Percentiles rank a stretch among this genome's conserved stretches.
Conservation (phyloP, 805 yeast species). For the Blastobotrys mokoenaii region DNA sequence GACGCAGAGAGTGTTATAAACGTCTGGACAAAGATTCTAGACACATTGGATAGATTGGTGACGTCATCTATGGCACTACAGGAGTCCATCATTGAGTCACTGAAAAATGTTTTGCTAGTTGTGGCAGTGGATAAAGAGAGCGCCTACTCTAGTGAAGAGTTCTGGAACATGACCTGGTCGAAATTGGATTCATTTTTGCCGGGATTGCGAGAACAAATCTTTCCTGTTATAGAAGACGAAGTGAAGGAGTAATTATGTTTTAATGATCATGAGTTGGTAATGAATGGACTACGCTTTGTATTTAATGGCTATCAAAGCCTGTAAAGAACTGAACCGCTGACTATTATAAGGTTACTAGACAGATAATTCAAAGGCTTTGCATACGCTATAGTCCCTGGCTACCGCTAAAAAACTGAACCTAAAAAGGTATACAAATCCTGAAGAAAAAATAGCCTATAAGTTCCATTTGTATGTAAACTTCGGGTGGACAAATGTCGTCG, state of each 20-base stretch:
- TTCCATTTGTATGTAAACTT: too few species aligned
- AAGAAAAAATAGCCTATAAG: too few species aligned
- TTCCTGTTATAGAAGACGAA: slow-evolving; percentile 2
- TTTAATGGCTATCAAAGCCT: too few species aligned
- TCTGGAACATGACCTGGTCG: slow-evolving; percentile 32
- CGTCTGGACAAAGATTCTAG: slow-evolving; percentile 30
- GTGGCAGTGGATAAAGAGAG: slow-evolving; percentile 12
- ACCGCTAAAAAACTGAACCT: too few species aligned
- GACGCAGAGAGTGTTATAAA: slow-evolving; percentile 8
- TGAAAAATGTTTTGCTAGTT: slow-evolving; percentile 35
- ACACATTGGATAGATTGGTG: slow-evolving; percentile 32
- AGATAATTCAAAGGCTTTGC: too few species aligned
- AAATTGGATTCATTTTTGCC: slow-evolving; percentile 32
- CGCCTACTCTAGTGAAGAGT: slow-evolving; percentile 21
- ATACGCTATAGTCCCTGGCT: too few species aligned
- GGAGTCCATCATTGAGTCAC: slow-evolving; percentile 33
- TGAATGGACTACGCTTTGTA: too few species aligned
- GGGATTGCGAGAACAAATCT: slow-evolving; percentile 21
- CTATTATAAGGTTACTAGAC: too few species aligned
- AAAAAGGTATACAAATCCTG: too few species aligned
- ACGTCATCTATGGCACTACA: slow-evolving; percentile 30
- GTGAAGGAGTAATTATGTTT: neutral
- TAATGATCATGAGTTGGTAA: too few species aligned
- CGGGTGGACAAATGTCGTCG: too few species aligned
- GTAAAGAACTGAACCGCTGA: too few species aligned